A percentile compares a stretch with the other conserved stretches of the same genome.
phyloP scores from a whole-genome alignment of 345 rosid genomes.

The Arabis hirsuta region DNA sequence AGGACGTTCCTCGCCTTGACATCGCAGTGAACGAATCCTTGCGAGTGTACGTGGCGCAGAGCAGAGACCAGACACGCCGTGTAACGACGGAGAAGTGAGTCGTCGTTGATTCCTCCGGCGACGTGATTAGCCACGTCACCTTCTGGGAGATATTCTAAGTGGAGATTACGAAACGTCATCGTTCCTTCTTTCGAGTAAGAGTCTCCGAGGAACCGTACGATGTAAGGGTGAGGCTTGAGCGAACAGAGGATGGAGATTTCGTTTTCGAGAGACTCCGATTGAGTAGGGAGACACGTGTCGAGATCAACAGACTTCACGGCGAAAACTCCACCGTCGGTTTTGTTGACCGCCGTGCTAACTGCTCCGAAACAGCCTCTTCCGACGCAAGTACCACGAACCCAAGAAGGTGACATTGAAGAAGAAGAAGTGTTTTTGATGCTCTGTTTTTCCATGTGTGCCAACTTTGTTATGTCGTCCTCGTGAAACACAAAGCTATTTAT shows the following conservation, averaged over 20 bases:
- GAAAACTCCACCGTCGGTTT: conserved; percentile 47
- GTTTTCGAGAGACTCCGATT: conserved; percentile 56
- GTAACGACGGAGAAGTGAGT: conserved; percentile 50
- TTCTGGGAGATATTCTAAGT: conserved; percentile 62
- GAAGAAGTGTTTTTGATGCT: conserved; percentile 32
- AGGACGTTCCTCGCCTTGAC: conserved; percentile 72
- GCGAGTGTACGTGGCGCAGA: conserved; percentile 55
- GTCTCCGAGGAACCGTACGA: conserved; percentile 61
- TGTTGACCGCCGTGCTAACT: conserved; percentile 51
- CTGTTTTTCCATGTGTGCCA: conserved; percentile 33
- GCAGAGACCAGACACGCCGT: conserved; percentile 66
- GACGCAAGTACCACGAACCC: conserved; percentile 59
- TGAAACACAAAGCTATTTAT: conserved; percentile 29
- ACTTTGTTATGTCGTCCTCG: conserved; percentile 21
- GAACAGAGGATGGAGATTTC: conserved; percentile 62
- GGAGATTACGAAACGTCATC: conserved; percentile 54
- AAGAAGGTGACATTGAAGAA: conserved; percentile 41
- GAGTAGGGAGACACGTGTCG: conserved; percentile 42
- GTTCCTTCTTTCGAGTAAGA: conserved; percentile 49
- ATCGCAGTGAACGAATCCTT: conserved; percentile 78
- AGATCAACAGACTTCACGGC: conserved; percentile 66
- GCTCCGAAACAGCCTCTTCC: conserved; percentile 66
- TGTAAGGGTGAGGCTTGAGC: conserved; percentile 51
- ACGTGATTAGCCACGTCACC: conserved; percentile 58
- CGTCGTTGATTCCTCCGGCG: conserved; percentile 49